Conservation (phyloP, 495 filamentous ascomycete genomes). For the Aspergillus baeticus region DNA sequence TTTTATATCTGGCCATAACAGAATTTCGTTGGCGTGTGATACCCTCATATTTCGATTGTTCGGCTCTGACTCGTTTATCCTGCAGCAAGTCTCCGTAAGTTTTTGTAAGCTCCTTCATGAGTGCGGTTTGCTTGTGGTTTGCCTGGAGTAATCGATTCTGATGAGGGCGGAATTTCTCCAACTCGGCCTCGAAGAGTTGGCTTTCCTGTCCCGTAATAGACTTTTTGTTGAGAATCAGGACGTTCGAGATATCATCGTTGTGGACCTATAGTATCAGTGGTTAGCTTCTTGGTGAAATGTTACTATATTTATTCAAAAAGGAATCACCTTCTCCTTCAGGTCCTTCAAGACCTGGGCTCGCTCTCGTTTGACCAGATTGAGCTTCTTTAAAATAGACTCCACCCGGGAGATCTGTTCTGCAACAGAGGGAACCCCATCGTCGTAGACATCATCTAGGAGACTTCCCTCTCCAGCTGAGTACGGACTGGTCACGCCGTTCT, state of each 20-base stretch:
- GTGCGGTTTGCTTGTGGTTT: conserved; percentile 85
- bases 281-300: conserved; percentile 6
- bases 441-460: conserved; percentile 88
- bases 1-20: conserved; percentile 85
- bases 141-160: conserved; percentile 89
- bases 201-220: conserved; percentile 79
- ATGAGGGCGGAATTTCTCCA: conserved; percentile 94
- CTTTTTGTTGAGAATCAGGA: conserved; percentile 96
- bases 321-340: conserved; percentile 87
- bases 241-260: conserved; percentile 94
- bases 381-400: conserved; percentile 86
- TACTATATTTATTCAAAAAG: background rate
- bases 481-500: conserved; percentile 62
- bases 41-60: conserved; percentile 90
- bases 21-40: conserved; percentile 79
- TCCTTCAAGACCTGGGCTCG: conserved; percentile 90
- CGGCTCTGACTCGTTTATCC: conserved; percentile 88
- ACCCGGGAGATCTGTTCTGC: conserved; percentile 86
- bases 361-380: conserved; percentile 90
- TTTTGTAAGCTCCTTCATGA: conserved; percentile 93
- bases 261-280: conserved; percentile 61
- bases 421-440: conserved; percentile 73
- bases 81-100: conserved; percentile 87
- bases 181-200: conserved; percentile 86
- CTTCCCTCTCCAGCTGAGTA: conserved; percentile 62